Evolutionary conservation across 805 yeast species (phyloP).

Genomic region (Candida incommunis): DNA sequence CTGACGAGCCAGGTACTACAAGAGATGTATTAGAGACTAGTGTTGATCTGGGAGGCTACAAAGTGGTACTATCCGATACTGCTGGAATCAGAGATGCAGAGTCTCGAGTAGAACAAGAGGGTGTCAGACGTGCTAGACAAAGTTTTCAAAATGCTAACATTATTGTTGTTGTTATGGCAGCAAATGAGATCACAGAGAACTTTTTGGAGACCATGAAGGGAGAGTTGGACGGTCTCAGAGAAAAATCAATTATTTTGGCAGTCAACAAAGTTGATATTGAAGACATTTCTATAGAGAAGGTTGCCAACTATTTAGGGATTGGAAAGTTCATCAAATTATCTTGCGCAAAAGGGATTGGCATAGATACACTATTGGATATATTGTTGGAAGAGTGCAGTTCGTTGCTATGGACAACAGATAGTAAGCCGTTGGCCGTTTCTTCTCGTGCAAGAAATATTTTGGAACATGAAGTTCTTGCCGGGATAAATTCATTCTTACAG

Average conservation of each 20-base stretch:
- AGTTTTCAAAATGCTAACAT: constrained; percentile 51
- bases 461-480: constrained; percentile 58
- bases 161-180: constrained; percentile 49
- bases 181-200: constrained; percentile 1
- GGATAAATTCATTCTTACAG: constrained; percentile 48
- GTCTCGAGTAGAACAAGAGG: constrained; percentile 51
- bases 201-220: constrained; percentile 5
- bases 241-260: constrained; percentile 16
- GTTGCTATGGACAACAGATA: constrained; percentile 29
- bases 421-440: constrained; percentile 61
- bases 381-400: constrained; percentile 38
- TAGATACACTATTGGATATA: constrained; percentile 28
- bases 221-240: constrained; percentile 8
- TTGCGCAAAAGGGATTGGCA: constrained; percentile 44
- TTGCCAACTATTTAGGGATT: constrained; percentile 9
- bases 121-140: constrained; percentile 61
- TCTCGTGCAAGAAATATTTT: constrained; percentile 64
- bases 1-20: constrained; percentile 87
- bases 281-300: neutral
- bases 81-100: constrained; percentile 59
- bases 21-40: constrained; percentile 77
- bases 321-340: constrained; percentile 30
- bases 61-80: constrained; percentile 76
- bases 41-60: constrained; percentile 69
- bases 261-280: constrained; percentile 21